A percentile compares a stretch with the other conserved stretches of the same genome.
Evolutionary conservation across 2,329 filamentous ascomycete species (phyloP).

Genomic region (Zasmidium angulare): DNA sequence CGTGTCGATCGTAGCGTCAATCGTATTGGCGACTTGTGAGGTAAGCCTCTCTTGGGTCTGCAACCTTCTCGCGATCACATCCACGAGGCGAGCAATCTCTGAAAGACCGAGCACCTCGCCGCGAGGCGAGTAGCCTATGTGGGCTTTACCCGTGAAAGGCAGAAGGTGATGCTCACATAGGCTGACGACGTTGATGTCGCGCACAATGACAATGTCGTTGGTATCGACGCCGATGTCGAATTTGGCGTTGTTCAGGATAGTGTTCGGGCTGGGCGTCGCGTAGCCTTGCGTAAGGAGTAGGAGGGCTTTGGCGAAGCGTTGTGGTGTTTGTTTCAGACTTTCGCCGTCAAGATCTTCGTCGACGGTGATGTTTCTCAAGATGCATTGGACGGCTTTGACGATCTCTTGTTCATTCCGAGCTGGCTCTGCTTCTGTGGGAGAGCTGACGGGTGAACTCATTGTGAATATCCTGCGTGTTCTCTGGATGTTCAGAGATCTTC

Average conservation of each 20-base stretch:
- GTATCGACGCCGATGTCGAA: slow-evolving; percentile 94
- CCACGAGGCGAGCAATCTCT: slow-evolving; percentile 76
- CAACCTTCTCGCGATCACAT: slow-evolving; percentile 86
- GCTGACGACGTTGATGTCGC: slow-evolving; percentile 89
- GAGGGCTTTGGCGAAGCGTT: slow-evolving; percentile 86
- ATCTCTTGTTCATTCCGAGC: slow-evolving; percentile 45
- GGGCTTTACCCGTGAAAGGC: slow-evolving; percentile 94
- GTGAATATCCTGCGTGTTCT: too few species aligned
- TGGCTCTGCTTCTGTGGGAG: too few species aligned
- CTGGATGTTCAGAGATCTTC: too few species aligned
- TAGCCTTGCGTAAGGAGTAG: slow-evolving; percentile 91
- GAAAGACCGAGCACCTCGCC: slow-evolving; percentile 27
- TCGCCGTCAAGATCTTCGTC: slow-evolving; percentile 62
- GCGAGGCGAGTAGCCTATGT: slow-evolving; percentile 91
- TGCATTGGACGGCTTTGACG: slow-evolving; percentile 56
- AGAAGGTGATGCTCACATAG: slow-evolving; percentile 94
- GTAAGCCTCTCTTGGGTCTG: slow-evolving; percentile 93
- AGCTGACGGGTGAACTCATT: too few species aligned
- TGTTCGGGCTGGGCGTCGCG: slow-evolving; percentile 75
- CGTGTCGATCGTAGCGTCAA: slow-evolving; percentile 84
- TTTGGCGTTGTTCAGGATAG: slow-evolving; percentile 85
- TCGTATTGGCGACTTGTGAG: slow-evolving; percentile 85
- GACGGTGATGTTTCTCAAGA: slow-evolving; percentile 61
- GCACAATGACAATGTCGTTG: slow-evolving; percentile 91
- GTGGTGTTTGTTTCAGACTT: slow-evolving; percentile 62